Evolutionary conservation across 345 rosid genomes (phyloP).

Genomic region (Eucalyptus cladocalyx): DNA sequence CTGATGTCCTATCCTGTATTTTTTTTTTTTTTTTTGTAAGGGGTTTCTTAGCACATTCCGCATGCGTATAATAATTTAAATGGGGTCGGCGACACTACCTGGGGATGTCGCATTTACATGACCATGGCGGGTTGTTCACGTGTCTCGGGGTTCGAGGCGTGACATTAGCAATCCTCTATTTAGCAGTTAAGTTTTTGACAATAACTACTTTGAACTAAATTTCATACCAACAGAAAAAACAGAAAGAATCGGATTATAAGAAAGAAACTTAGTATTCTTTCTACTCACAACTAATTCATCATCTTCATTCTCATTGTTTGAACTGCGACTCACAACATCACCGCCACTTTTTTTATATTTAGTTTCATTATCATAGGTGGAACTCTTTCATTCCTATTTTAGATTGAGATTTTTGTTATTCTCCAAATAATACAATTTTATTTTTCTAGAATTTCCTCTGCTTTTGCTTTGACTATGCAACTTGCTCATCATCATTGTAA

Average conservation of each 20-base stretch:
- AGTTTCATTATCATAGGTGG: too few relatives aligned
- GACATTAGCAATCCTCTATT: not conserved
- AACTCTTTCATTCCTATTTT: not conserved
- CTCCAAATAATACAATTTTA: not conserved
- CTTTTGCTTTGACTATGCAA: not conserved
- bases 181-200: not conserved
- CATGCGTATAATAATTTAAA: too few relatives aligned
- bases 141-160: too few relatives aligned
- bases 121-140: too few relatives aligned
- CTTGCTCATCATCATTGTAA: not conserved
- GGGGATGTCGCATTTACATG: too few relatives aligned
- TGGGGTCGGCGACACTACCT: too few relatives aligned
- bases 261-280: not conserved
- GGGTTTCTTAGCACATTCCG: too few relatives aligned
- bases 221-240: not conserved
- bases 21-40: too few relatives aligned
- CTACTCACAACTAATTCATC: not conserved
- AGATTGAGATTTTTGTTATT: not conserved
- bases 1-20: too few relatives aligned
- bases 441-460: not conserved
- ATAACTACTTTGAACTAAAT: not conserved
- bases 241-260: too few relatives aligned
- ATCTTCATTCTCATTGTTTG: not conserved
- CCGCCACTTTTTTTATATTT: too few relatives aligned
- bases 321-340: not conserved